Evolutionary conservation across 2,329 filamentous ascomycete species (phyloP), one percentile per base, ranked within the genome.

Genomic region (Teratosphaeria zuluensis): DNA sequence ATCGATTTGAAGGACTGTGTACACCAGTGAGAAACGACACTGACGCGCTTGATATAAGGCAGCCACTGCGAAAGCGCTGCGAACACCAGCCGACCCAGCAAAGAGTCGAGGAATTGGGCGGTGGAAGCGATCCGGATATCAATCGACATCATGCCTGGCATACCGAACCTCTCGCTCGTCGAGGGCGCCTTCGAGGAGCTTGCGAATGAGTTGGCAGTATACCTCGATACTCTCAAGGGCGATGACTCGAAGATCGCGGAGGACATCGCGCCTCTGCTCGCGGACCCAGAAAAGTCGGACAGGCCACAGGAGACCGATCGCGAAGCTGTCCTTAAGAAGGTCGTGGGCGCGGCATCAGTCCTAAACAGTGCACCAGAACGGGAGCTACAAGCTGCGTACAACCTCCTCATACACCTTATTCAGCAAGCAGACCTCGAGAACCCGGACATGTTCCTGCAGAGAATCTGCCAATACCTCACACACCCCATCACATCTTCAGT

Each of bases 381-480:
- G 83, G 92, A 97, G 76, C 94, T 96, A 74, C 92, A 90, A 61
- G 88, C 92, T 60, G 90, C 92, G 62, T 96, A 96, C 79, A 97
- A 99, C 79, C 87, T 97, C 68, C 87, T 99, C 74, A 87, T 97
- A 72, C 90, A 96, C 80, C 86, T 99, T 61, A 85, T 95, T 66
- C 82, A 90, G 69, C 90, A 95, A 77, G 90, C 91, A 61, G 54
- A 55, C 16, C 42, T 48, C 16, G 84, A 88, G 68, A 89, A 92
- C 68, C 84, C 88, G 66, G 87, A 90, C 75, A 89, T 88, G 77
- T 88, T 94, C 79, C 86, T 99, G 65, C 88, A 90, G 60, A 83
- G 84, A 68, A 86, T 99, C 70, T 97, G 94, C 84, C 81, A 86
- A 70, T 92, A 95, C 78, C 89, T 99, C 71, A 84, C 85, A 65